Conservation (phyloP, 768 basidiomycete genomes). For the Podaxis carcinomalis region DNA sequence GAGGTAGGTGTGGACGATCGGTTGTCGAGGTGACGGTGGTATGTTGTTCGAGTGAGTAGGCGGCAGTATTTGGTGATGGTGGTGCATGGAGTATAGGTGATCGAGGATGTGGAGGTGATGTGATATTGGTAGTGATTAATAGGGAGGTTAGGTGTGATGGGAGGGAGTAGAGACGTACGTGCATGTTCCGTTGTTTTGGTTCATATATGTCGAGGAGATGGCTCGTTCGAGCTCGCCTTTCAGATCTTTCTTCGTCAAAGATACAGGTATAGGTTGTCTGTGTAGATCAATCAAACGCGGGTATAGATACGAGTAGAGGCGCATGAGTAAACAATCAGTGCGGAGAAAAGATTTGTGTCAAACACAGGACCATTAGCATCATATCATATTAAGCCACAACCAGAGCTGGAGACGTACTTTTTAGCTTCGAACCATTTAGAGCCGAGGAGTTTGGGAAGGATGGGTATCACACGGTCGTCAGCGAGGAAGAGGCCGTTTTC, state of each 20-base stretch:
- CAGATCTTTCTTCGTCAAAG: slow-evolving; percentile 80
- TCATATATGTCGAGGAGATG: slow-evolving; percentile 92
- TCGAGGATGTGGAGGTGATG: background rate
- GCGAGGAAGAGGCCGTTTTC: slow-evolving; percentile 93
- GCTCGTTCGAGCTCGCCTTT: slow-evolving; percentile 92
- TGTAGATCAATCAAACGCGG: background rate
- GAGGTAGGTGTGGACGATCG: too few relatives aligned
- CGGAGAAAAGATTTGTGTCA: slow-evolving; percentile 3
- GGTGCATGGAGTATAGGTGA: background rate
- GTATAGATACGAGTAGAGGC: background rate
- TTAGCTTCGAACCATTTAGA: slow-evolving; percentile 92
- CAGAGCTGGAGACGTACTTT: slow-evolving; percentile 56
- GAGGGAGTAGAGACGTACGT: slow-evolving; percentile 52
- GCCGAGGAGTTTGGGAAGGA: slow-evolving; percentile 84
- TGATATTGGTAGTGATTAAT: background rate
- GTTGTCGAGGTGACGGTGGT: background rate
- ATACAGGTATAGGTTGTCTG: slow-evolving; percentile 96
- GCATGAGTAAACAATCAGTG: background rate
- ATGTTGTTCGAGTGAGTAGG: too few relatives aligned
- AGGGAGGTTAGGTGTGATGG: background rate
- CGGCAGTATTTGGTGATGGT: background rate
- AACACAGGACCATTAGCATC: background rate
- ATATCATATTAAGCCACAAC: background rate
- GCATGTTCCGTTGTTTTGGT: slow-evolving; percentile 91
- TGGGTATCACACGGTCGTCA: slow-evolving; percentile 85